Evolutionary conservation across 2,329 filamentous ascomycete genomes (phyloP), one percentile per base, ranked within the genome.

Genomic region (Sarocladium strictum): DNA sequence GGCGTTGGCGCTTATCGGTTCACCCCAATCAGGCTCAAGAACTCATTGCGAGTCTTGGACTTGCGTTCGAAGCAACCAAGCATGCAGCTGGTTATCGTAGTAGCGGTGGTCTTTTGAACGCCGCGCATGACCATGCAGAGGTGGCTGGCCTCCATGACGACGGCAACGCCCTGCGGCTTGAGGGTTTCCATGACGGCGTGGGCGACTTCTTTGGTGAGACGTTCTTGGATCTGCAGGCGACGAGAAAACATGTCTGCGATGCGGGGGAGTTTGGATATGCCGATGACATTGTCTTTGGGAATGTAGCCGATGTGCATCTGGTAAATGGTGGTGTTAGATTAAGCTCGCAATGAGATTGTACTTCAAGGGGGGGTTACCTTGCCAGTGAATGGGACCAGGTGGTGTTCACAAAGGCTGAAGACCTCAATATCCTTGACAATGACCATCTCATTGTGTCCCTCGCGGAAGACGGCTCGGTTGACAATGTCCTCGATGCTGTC

Each of bases 221-320:
- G 86, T 69, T 99, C 94, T 74, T 99, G 94, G 52, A 99, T 93
- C 71, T 99, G 94, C 3, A 99, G 79, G 55, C 94, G 81, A 53
- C 94, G 87, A 49, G 89, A 87, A 73, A 96, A 99, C 90, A 99
- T 95, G 67, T 99, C 92, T 54, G 93, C 94, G 60, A 99, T 93
- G 58, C 94, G 87, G 24, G 93, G 93, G 51, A 99, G 81, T 70
- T 99, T 99, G 29, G 92, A 97, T 53, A 99, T 86, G 51, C 94
- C 94, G 58, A 99, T 90, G 53, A 99, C 92, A 56, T 92, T 85
- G 67, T 91, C 84, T 65, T 86, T 85, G 27, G 94, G 94, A 59
- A 99, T 97, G 72, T 99, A 99, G 56, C 92, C 94, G 63, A 99
- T 97, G 73, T 99, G 94, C 90, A 99, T 97, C 90, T 95, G 61